Evolutionary conservation across 106 monocot species (phyloP), one percentile per base, ranked within the genome.

Genomic region (Dendrobium huoshanense): DNA sequence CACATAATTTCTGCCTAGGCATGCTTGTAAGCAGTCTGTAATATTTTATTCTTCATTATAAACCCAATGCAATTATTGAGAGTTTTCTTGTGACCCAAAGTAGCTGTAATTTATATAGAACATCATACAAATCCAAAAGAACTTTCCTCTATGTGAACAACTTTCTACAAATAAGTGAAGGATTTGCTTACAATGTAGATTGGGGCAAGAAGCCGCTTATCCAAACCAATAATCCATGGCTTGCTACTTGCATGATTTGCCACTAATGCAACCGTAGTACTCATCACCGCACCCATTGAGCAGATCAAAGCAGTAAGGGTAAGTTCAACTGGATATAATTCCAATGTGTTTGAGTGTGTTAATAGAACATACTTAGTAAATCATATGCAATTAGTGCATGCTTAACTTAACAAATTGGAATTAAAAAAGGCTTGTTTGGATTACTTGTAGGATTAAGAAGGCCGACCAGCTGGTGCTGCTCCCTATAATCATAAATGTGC

Each of bases 361-460:
- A 40, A 22, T 13, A 37, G 11, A 68, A 29, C 16, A 67, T 59
- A 64, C 6, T 1, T 20, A 24, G 20, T 44, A 0, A 73, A 27
- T 13, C 40, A 20, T 3, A 4, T 4, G 37, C 15, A 64, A 11
- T 17, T 3, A 47, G 7, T 47, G 10, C 10, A 47, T 10, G 10
- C 7, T 55, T 9, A 68, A 22, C 7, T 22, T 42, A 74, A 13
- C 41, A 42, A 10, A 18, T 22, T 68, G 24, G 9, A 47, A 47
- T 9, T 47, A 47, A 9, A 47, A 47, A 47, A 9, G 10, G 10
- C 10, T 47, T 10, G 7, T 47, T 10, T 47, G 47, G 2, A 37
- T 75, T 80, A 86, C 89, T 41, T 94, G 94, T 13, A 94, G 43
- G 47, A 94, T 83, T 77, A 88, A 89, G 88, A 94, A 94, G 41